Percentiles rank a stretch among this genome's conserved stretches.
These are phyloP conservation scores for Taphrina sp. DNA, from an alignment of 1,139 yeast species.

Conservation along the genomic window DNA sequence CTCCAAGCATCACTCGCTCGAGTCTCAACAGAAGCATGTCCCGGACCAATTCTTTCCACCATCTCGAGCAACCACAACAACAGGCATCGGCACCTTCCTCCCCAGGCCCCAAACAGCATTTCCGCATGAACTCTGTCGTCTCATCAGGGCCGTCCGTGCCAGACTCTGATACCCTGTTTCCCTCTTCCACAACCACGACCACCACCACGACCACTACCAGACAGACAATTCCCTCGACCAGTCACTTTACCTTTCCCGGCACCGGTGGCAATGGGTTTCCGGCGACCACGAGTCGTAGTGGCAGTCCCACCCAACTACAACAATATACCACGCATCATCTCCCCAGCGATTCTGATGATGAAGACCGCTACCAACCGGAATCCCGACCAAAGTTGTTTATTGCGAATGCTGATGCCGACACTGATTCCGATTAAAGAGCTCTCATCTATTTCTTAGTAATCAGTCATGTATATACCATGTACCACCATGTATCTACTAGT, in stretches of 20 bases:
- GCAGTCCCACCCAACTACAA: slow-evolving; percentile 29
- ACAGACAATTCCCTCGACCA: neutral
- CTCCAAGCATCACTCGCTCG: slow-evolving; percentile 27
- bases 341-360: slow-evolving; percentile 13
- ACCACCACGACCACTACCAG: neutral
- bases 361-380: neutral
- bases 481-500: too few relatives aligned
- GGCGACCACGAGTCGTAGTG: slow-evolving; percentile 11
- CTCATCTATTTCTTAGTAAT: too few relatives aligned
- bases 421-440: slow-evolving; percentile 30
- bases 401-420: slow-evolving; percentile 25
- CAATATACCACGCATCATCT: slow-evolving; percentile 24
- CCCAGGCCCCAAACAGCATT: slow-evolving; percentile 1
- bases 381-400: slow-evolving; percentile 19
- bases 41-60: slow-evolving; percentile 24
- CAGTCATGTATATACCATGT: too few relatives aligned
- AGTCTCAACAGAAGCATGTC: slow-evolving; percentile 8
- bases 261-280: too few relatives aligned
- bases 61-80: slow-evolving; percentile 12
- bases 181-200: too few relatives aligned
- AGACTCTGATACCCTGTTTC: neutral
- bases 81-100: slow-evolving; percentile 4
- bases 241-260: neutral
- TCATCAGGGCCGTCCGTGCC: slow-evolving; percentile 5
- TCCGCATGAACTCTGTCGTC: slow-evolving; percentile 10